Evolutionary conservation across 805 yeast genomes (phyloP), one percentile per base, ranked within the genome.

Genomic region (Candida ascalaphidarum): DNA sequence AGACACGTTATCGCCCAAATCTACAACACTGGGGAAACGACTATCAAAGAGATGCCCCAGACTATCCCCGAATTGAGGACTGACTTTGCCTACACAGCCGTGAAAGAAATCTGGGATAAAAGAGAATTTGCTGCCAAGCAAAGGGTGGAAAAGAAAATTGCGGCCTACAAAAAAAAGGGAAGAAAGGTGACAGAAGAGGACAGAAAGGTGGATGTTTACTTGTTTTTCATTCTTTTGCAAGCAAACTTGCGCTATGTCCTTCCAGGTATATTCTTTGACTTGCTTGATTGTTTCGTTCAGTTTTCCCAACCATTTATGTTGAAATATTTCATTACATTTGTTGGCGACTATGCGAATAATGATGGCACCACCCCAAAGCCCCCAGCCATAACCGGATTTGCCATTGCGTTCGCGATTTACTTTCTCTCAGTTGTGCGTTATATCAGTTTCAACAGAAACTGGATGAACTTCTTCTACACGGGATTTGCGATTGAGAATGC

Each of bases 291-390:
- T 11, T 12, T 36, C 3, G 40, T 40, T 11, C 40, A 43, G 14
- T 35, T 49, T 24, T 27, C 48, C 14, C 47, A 45, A 25, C 61
- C 64, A 4, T 57, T 50, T 35, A 34, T 57, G 14, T 46, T 57
- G 23, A 50, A 46, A 33, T 33, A 35, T 17, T 49, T 57, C 28
- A 51, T 58, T 19, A n/a, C n/a, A n/a, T 10, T 14, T n/a, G 12
- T 25, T 17, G 12, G 17, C 12, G 29, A 43, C 15, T 54, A 42
- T 40, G 50, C 55, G 29, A 29, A 41, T 13, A 35, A 32, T 17
- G 38, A 31, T 12, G 29, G 31, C n/a, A 16, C 39, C 4, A 26
- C 15, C 11, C 34, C 23, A 20, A 23, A 14, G 31, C 45, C 48
- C 16, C 59, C 58, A 7, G 28, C 47, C 7, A 47, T 56, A 22